Evolutionary conservation across 495 filamentous ascomycete genomes (phyloP), one percentile per base, ranked within the genome.

Genomic region (Hypoxylon cercidicola): DNA sequence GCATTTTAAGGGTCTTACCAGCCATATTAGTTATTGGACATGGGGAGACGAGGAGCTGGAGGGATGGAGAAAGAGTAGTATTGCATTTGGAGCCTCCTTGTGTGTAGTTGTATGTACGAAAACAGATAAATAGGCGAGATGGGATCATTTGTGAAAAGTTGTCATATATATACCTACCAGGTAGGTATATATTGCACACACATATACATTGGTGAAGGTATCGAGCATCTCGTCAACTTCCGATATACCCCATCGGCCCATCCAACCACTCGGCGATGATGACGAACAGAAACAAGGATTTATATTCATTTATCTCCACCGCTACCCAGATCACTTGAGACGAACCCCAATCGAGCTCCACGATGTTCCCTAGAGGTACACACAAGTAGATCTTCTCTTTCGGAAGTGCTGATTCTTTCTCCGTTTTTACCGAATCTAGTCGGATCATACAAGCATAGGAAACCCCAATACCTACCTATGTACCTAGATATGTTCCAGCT

Each of bases 101-200:
- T 61, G 50, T 46, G 56, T 13, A 35, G 32, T 15, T 19, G 16
- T 25, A 3, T 46, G 10, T 46, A 50, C 46, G 28, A 21, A 66
- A 66, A 57, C 57, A 46, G 57, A 61, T 56, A 66, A 66, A 35
- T 61, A 57, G 19, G 52, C 64, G 64, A 66, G 52, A 61, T 47
- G 64, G 64, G 57, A 51, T 28, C 28, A 52, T 23, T 40, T 15
- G 10, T 28, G n/a, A 35, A 19, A 5, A 16, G 50, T 51, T 37
- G 34, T 40, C 44, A 19, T 39, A 53, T 40, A 13, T 13, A 28
- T 25, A 25, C 12, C 18, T 10, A 3, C n/a, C 16, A 35, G 15
- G 7, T 34, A 39, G n/a, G 21, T 15, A n/a, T n/a, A n/a, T n/a
- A n/a, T n/a, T n/a, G n/a, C 18, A 58, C 47, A 23, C 12, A 32